phyloP scores from a whole-genome alignment of 306 rosid species.

The Cyclanthera cordifolia region DNA sequence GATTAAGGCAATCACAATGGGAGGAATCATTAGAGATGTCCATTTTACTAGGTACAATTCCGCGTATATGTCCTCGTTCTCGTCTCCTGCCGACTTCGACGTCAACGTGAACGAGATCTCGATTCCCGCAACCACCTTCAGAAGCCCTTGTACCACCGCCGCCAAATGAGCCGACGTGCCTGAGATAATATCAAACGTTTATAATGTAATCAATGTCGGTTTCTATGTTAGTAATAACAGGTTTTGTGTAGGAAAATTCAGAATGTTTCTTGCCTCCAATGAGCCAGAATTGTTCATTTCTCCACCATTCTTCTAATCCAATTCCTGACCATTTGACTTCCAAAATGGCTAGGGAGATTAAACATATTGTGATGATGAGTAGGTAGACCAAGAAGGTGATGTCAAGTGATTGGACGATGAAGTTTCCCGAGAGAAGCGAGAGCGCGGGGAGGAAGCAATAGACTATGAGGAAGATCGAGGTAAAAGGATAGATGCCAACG shows the following conservation, averaged over 20 bases:
- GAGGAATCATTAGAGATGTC: constrained; percentile 43
- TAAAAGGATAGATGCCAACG: constrained; percentile 44
- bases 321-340: constrained; percentile 48
- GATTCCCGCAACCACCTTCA: constrained; percentile 41
- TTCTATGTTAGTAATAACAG: not conserved
- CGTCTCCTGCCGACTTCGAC: constrained; percentile 32
- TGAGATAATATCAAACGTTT: constrained; percentile 14
- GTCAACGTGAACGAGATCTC: constrained; percentile 47
- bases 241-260: no score
- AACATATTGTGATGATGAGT: constrained; percentile 29
- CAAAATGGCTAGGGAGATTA: constrained; percentile 26
- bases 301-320: constrained; percentile 47
- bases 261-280: constrained; percentile 22
- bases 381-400: constrained; percentile 29
- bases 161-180: constrained; percentile 47
- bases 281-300: constrained; percentile 50
- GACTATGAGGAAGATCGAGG: constrained; percentile 38
- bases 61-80: constrained; percentile 23
- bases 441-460: constrained; percentile 54
- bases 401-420: constrained; percentile 28
- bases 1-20: constrained; percentile 36
- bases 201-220: not conserved
- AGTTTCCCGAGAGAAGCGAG: constrained; percentile 37
- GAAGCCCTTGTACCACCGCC: constrained; percentile 36
- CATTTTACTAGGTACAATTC: constrained; percentile 41